Conservation (phyloP, 805 yeast genomes). For the Candida quercuum region DNA sequence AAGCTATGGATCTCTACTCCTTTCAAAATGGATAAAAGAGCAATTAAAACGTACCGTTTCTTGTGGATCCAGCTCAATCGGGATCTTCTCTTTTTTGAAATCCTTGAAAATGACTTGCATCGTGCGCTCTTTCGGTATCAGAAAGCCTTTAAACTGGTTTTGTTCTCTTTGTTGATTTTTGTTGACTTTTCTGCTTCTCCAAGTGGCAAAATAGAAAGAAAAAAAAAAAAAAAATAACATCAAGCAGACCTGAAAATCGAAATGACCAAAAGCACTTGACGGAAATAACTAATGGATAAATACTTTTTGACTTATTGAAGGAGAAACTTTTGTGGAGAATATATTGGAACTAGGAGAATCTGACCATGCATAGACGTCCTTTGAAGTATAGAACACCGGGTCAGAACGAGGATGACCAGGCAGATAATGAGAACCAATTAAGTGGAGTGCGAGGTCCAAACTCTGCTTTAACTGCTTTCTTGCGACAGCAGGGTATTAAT, state of each 20-base stretch:
- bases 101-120: slow-evolving; percentile 87
- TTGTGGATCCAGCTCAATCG: slow-evolving; percentile 65
- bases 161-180: slow-evolving; percentile 1
- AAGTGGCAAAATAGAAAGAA: background rate
- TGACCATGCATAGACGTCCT: slow-evolving; percentile 23
- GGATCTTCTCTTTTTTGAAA: slow-evolving; percentile 85
- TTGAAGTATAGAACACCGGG: slow-evolving; percentile 20
- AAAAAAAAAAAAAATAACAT: too few relatives aligned
- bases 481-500: slow-evolving; percentile 83
- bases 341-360: too few relatives aligned
- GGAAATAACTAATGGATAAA: too few relatives aligned
- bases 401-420: slow-evolving; percentile 2
- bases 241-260: too few relatives aligned
- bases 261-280: background rate
- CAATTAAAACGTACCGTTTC: slow-evolving; percentile 49
- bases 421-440: slow-evolving; percentile 11
- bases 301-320: too few relatives aligned
- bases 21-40: too few relatives aligned
- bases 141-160: too few relatives aligned
- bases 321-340: too few relatives aligned
- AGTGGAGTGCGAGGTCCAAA: slow-evolving; percentile 50
- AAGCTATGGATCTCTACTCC: too few relatives aligned
- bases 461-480: slow-evolving; percentile 85
- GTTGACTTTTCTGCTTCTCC: background rate
- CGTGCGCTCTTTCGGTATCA: too few relatives aligned